Percentiles rank a stretch among this genome's conserved stretches.
Evolutionary conservation across 148 eudicot genomes (phyloP).

Genomic region (Chenopodium berlandieri): DNA sequence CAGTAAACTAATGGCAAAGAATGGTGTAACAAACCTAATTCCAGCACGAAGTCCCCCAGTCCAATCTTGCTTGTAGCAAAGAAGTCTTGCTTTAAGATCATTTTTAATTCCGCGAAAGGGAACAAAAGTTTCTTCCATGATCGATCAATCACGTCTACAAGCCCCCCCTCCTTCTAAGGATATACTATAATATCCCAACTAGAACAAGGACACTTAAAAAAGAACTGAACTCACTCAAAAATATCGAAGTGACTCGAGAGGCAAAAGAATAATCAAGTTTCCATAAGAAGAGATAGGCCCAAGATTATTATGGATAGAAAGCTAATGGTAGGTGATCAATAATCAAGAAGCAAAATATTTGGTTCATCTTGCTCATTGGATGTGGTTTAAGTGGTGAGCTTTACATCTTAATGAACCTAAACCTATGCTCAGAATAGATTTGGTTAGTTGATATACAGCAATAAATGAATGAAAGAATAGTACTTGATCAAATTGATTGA

Average conservation of each 20-base stretch:
- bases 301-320: conserved; percentile 28
- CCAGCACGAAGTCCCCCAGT: conserved; percentile 87
- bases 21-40: conserved; percentile 55
- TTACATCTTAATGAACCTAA: conserved; percentile 45
- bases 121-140: conserved; percentile 95
- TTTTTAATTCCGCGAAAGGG: conserved; percentile 94
- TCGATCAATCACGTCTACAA: conserved; percentile 22
- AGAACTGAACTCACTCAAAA: conserved; percentile 27
- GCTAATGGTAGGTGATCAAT: conserved; percentile 19
- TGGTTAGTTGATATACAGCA: conserved; percentile 19
- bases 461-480: conserved; percentile 59
- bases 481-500: conserved; percentile 37
- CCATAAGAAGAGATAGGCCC: conserved; percentile 26
- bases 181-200: conserved; percentile 22
- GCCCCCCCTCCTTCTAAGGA: conserved; percentile 21
- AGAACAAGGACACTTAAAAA: conserved; percentile 14
- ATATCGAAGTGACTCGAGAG: conserved; percentile 63
- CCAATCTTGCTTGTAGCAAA: conserved; percentile 99
- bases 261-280: conserved; percentile 40
- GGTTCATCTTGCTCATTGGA: conserved; percentile 35
- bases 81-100: conserved; percentile 80
- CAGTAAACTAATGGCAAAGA: not conserved
- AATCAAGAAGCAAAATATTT: conserved; percentile 21
- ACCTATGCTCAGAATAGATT: conserved; percentile 18
- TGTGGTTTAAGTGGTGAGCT: conserved; percentile 18